These are phyloP conservation scores for Cicer cuneatum DNA, from an alignment of 306 rosid genomes.

Conservation along the genomic window DNA sequence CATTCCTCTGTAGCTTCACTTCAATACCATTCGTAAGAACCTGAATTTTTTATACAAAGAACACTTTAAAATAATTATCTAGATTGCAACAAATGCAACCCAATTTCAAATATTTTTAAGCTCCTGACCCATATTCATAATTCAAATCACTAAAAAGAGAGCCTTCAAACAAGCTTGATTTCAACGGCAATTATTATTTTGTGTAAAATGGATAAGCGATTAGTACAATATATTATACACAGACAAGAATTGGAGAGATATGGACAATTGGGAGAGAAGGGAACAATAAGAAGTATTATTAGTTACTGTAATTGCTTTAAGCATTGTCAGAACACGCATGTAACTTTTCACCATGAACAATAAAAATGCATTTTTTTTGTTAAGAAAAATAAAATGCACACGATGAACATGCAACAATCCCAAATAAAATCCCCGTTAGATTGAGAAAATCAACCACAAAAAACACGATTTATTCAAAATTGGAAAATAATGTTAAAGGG, in stretches of 20 bases:
- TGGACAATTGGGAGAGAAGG: not conserved
- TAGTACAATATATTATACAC: not conserved
- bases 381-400: not conserved
- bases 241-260: not conserved
- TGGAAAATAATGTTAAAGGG: slow-evolving; percentile 13
- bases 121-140: not conserved
- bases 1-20: slow-evolving; percentile 96
- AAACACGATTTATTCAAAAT: slow-evolving; percentile 8
- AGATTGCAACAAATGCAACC: not conserved
- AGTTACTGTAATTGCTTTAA: not conserved
- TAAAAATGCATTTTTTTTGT: not conserved
- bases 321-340: slow-evolving; percentile 34
- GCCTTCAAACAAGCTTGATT: slow-evolving; percentile 3
- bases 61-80: slow-evolving; percentile 35
- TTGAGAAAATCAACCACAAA: not conserved
- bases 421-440: not conserved
- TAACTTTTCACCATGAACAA: not conserved
- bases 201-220: not conserved
- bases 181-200: not conserved
- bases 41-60: slow-evolving; percentile 49
- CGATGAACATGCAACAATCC: slow-evolving; percentile 25
- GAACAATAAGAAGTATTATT: too few species aligned
- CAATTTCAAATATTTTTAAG: slow-evolving; percentile 11
- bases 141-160: slow-evolving; percentile 23
- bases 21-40: slow-evolving; percentile 97